phyloP scores from a whole-genome alignment of 805 yeast species.

The Starmera quercuum region DNA sequence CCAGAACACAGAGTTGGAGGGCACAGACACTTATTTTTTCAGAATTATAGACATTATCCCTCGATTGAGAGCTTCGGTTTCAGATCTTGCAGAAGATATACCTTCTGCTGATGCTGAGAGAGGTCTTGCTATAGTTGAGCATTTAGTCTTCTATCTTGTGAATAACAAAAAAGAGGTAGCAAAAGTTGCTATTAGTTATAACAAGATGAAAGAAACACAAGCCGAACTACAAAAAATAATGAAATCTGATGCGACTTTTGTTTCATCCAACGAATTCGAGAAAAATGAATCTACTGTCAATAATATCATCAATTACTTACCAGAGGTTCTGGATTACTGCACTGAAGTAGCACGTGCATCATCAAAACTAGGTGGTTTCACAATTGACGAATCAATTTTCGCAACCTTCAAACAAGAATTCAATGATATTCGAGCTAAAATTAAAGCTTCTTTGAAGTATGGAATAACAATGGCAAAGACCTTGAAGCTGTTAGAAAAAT shows the following conservation, averaged over 20 bases:
- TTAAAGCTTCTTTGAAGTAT: conserved; percentile 10
- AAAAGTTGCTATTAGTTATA: conserved; percentile 16
- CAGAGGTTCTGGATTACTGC: conserved; percentile 26
- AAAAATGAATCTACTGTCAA: conserved; percentile 7
- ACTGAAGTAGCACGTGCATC: conserved; percentile 13
- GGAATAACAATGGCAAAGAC: conserved; percentile 8
- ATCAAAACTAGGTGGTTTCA: conserved; percentile 6
- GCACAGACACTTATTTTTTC: conserved; percentile 51
- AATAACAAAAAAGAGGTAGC: conserved; percentile 42
- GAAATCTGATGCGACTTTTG: conserved; percentile 8
- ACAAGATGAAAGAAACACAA: conserved; percentile 14
- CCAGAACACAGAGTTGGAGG: conserved; percentile 27
- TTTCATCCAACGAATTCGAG: conserved; percentile 10
- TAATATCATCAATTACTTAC: conserved; percentile 23
- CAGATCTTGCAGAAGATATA: conserved; percentile 60
- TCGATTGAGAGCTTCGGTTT: conserved; percentile 58
- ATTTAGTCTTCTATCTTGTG: conserved; percentile 52
- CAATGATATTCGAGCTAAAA: conserved; percentile 5
- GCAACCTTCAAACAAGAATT: conserved; percentile 9
- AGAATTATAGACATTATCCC: conserved; percentile 76
- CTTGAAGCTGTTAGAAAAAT: conserved; percentile 19
- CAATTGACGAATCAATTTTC: conserved; percentile 15
- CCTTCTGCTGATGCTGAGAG: conserved; percentile 68
- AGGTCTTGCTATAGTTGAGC: conserved; percentile 72
- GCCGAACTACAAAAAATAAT: conserved; percentile 15